Evolutionary conservation across 2,329 filamentous ascomycete species (phyloP), one percentile per base, ranked within the genome.

Genomic region (Cercospora brassicicola): DNA sequence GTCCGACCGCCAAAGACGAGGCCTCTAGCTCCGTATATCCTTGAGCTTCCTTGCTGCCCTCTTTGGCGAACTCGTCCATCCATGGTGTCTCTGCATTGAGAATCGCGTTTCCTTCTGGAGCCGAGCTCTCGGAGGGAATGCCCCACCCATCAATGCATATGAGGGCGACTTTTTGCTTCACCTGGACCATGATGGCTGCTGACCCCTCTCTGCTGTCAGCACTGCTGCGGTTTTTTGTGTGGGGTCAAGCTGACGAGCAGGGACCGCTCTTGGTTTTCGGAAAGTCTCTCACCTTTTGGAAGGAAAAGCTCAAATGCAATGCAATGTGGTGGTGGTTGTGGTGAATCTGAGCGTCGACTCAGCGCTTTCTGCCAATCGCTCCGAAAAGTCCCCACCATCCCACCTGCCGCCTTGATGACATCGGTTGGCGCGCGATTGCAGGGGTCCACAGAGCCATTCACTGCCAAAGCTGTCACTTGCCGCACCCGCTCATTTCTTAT

Each of bases 61-160:
- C 77, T 64, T 84, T 84, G 66, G 83, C 83, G 80, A 99, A 94
- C 69, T 88, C 89, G 81, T 97, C 94, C 95, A 99, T 99, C 80
- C 91, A 88, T 57, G 95, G 95, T 67, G 95, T 98, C 73, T 97
- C 87, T 75, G 94, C 95, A 72, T 92, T 92, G 75, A 94, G 90
- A 80, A 99, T 98, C 78, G 95, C 95, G 84, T 99, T 94, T 81
- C 95, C 71, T 18, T 71, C 82, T 77, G 92, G 91, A 76, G 91
- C 91, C 66, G 93, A 96, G 67, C 89, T 84, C 73, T 90, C 90
- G 72, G 89, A 89, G 76, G 94, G 88, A 77, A 98, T 88, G 79
- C 95, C 95, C 95, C 95, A 99, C 78, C 95, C 95, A 84, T 99
- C 95, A 86, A 99, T 99, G 83, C 98, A 95, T 87, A 99, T 91